phyloP scores from a whole-genome alignment of 2,329 filamentous ascomycete species.

The Sporothrix globosa region DNA sequence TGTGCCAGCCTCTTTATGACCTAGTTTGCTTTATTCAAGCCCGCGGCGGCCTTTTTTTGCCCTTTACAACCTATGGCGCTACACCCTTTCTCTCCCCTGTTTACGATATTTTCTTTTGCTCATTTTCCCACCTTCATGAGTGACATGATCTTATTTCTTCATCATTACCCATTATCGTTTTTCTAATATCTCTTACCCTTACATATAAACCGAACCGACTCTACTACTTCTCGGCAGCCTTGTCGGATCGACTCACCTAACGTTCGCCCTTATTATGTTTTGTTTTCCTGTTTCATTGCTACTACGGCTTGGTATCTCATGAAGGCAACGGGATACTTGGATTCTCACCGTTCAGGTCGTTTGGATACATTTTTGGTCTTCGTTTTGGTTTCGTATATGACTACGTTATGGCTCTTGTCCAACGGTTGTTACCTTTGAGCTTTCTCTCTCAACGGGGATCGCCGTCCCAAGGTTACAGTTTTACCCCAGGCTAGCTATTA shows the following conservation, averaged over 20 bases:
- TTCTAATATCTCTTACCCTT: constrained; percentile 4
- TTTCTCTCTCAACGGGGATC: neutral
- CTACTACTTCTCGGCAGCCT: neutral
- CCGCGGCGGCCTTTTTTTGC: neutral
- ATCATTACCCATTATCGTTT: constrained; percentile 2
- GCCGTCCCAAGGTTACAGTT: neutral
- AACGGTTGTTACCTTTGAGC: neutral
- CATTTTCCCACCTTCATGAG: neutral
- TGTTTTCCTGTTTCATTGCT: neutral
- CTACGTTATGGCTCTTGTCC: neutral
- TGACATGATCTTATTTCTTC: constrained; percentile 19
- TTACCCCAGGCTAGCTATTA: neutral
- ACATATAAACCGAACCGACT: no score
- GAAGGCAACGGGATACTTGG: no score
- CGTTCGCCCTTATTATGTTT: neutral
- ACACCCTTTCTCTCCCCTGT: neutral
- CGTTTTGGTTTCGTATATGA: neutral
- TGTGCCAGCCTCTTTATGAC: neutral
- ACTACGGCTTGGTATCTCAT: neutral
- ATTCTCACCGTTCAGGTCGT: no score
- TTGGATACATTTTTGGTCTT: neutral
- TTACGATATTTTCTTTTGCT: neutral
- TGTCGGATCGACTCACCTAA: neutral
- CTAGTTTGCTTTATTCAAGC: neutral
- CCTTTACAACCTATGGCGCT: neutral